Evolutionary conservation across 2,329 filamentous ascomycete genomes (phyloP), one percentile per base, ranked within the genome.

Genomic region (Cryoendolithus antarcticus): DNA sequence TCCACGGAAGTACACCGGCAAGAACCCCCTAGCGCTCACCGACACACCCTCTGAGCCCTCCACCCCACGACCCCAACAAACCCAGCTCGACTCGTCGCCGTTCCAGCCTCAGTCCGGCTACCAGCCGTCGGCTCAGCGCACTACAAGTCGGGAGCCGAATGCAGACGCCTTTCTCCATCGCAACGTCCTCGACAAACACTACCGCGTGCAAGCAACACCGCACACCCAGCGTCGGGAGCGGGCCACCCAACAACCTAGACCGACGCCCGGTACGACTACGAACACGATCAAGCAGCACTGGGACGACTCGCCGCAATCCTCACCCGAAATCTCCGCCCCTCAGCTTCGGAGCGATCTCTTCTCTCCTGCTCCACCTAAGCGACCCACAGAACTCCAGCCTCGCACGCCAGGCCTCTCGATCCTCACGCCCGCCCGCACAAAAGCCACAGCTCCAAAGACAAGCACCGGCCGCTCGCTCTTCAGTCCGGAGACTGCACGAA

Each of bases 171-270:
- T 96, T 6, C 72, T 98, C 31, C 89, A 96, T 59, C 83, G 82
- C 42, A 37, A 39, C 21, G 71, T 96, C n/a, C 75, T 93, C 4
- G 88, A 96, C 67, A 95, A 93, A 63, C 95, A 83, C 42, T 98
- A 93, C 65, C 84, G 89, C 27, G 72, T 98, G 15, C 85, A 93
- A 61, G 86, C 89, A 4, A 98, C 91, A 6, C 91, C 91, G 0
- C 79, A 91, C 54, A 54, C 50, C 19, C 50, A 51, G 39, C 52
- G 47, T 10, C 44, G 46, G 19, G 41, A 52, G 40, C 40, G 46
- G 47, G 37, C 35, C 31, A 13, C 44, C 45, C 33, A 40, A 32
- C 35, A 32, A 34, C 30, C n/a, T 29, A 43, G n/a, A 36, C 51
- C 35, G 19, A 44, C 43, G 40, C 57, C 50, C 38, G 44, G 39